Evolutionary conservation across 345 rosid genomes (phyloP), one percentile per base, ranked within the genome.

Genomic region (Eucalyptus cloeziana): DNA sequence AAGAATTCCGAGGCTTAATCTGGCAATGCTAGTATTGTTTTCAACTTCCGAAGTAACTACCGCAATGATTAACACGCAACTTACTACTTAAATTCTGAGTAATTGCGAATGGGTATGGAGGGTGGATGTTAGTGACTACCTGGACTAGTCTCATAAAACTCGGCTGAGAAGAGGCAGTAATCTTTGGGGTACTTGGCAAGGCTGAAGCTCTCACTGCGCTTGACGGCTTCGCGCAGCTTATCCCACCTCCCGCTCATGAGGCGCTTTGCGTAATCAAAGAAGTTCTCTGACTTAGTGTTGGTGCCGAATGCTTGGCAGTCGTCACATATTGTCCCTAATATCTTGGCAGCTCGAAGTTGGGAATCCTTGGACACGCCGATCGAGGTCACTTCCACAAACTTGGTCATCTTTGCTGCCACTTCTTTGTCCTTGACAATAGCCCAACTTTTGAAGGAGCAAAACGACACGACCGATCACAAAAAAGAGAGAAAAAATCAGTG

Each of bases 351-450:
- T 54, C 99, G 96, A 45, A 97, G 88, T 88, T 98, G 99, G 85
- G 99, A 94, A 87, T 98, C 99, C 89, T 92, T 98, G 12, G 97
- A 96, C 25, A 97, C 99, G 13, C 99, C 98, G 15, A 98, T 94
- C n/a, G 96, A 91, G 88, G 90, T 91, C 19, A 97, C 80, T 87
- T 89, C 91, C 24, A 97, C 94, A 89, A 90, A 97, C 89, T 93
- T 92, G 5, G 91, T 90, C 97, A 96, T 98, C 94, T 90, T 96
- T 88, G 56, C 91, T 0, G 97, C 99, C 49, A 95, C 94, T 88
- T 92, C 94, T 58, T 90, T 90, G 87, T 97, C 97, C 93, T 94
- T 95, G 13, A 96, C 97, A 56, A 95, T 33, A 4, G 98, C 99
- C 99, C 99, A 96, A 62, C 97, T 96, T 76, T 76, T 76, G 85